Base-by-base conservation (phyloP, 169 alveolate species). In the Eimeria sp. region DNA sequence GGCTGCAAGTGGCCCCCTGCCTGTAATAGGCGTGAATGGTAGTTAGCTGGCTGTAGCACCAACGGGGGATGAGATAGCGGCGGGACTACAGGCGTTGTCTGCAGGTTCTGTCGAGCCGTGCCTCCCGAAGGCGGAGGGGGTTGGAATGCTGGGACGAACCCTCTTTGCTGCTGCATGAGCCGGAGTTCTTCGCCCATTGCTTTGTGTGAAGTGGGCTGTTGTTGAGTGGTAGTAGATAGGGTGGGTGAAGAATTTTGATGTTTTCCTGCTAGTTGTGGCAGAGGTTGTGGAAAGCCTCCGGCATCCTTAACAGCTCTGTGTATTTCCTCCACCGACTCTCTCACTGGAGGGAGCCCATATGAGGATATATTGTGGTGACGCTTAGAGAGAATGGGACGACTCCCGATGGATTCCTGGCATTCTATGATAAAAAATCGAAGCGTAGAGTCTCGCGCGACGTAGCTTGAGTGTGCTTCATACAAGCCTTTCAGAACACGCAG, bases 401-500 rank as follows among this genome's bases (percentile, higher is more conserved):
- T 20, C 16, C 20, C 20, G 11, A 11, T 25, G 87, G 40, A 2
- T 20, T 43, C 46, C 87, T 77, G 87, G 64, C 87, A 46, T 10
- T 43, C 64, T 77, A 77, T 10, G 33, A 77, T 77, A 40, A 46
- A 37, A 9, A 6, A 20, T 40, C 87, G 43, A 16, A 77, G 64
- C 87, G 62, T 77, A 49, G 23, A 49, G 87, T 77, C 87, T 43
- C 87, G 58, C 4, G 87, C n/a, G 20, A 77, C 23, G 16, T 77
- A 49, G 43, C 33, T 23, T 37, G 87, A 18, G 23, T 77, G 87
- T 13, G 46, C 33, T 0, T 77, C 64, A 49, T 6, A 77, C 87
- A 77, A 46, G 0, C 16, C 0, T 14, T 52, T 4, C 23, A 77
- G 60, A n/a, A 46, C 46, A 23, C 64, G 58, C 23, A n/a, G 18